Evolutionary conservation across 805 yeast species (phyloP), one percentile per base, ranked within the genome.

Genomic region (Grigorovia humatica): DNA sequence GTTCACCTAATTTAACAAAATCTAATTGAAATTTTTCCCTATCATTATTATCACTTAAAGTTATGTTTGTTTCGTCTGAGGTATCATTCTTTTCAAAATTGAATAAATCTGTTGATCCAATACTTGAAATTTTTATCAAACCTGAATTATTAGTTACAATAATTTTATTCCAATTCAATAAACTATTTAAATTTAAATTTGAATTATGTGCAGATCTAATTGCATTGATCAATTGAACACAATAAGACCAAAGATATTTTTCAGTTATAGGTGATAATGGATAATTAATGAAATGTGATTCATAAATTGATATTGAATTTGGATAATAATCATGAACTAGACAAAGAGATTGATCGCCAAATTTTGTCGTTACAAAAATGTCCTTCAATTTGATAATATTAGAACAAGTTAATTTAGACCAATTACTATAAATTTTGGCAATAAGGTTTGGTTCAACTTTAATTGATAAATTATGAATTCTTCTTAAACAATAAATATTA

Each of bases 261-360:
- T 83, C 89, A 0, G 83, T 80, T 2, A 86, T 56, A 11, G 64
- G 61, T 19, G 53, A 56, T 17, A 57, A 47, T 11, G 64, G 66
- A 52, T 59, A 59, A 50, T 61, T 59, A 47, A 74, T 72, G 57
- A 81, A 74, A 69, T 88, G 93, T 18, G 76, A 74, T 54, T 88
- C 96, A 52, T 74, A 71, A 47, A 91, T 70, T 1, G 95, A 85
- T 51, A 72, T 71, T 0, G 95, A 77, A 54, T 80, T 73, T 23
- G 99, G 97, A 66, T 77, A 86, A 65, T 81, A 93, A 62, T 91
- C 97, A 68, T 88, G 88, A 4, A 86, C 83, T 45, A 89, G 71
- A 44, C 88, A 76, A 52, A 93, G 73, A 0, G 93, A 82, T 47
- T 76, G 74, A 59, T 86, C 93, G 45, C 88, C 91, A 71, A 93